Evolutionary conservation across 2,329 filamentous ascomycete species (phyloP).

Genomic region (Alternaria gansuensis): DNA sequence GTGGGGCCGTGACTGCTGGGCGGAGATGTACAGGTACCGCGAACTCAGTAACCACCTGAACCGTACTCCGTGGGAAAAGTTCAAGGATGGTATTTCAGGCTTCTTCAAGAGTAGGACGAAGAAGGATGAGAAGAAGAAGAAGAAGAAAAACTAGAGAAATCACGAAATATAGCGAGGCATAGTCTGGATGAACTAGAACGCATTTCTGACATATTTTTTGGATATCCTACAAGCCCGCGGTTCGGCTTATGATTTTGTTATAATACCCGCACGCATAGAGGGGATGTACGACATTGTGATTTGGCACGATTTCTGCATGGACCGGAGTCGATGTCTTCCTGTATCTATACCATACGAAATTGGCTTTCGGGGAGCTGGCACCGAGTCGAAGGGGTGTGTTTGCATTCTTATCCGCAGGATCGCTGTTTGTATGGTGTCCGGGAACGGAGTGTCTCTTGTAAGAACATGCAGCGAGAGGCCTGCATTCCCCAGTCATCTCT

Average conservation of each 20-base stretch:
- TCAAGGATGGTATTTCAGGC: slow-evolving; percentile 59
- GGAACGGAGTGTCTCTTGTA: background rate
- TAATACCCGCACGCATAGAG: slow-evolving; percentile 23
- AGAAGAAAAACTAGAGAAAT: slow-evolving; percentile 26
- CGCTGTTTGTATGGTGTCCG: slow-evolving; percentile 2
- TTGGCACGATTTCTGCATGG: slow-evolving; percentile 20
- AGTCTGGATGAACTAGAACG: slow-evolving; percentile 12
- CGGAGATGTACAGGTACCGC: slow-evolving; percentile 95
- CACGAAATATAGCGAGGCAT: slow-evolving; percentile 1
- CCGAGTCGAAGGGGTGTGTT: background rate
- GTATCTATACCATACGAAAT: slow-evolving; percentile 17
- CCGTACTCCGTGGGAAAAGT: slow-evolving; percentile 78
- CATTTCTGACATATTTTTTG: slow-evolving; percentile 20
- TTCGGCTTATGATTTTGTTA: slow-evolving; percentile 23
- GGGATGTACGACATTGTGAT: slow-evolving; percentile 15
- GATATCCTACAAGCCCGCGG: slow-evolving; percentile 18
- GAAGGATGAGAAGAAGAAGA: slow-evolving; percentile 32
- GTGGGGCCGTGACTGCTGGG: slow-evolving; percentile 97
- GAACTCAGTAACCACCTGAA: slow-evolving; percentile 91
- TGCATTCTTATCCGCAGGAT: slow-evolving; percentile 7
- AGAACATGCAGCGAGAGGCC: background rate
- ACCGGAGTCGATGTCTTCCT: slow-evolving; percentile 11
- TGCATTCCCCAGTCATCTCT: background rate
- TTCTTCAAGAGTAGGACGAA: slow-evolving; percentile 46
- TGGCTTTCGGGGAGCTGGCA: slow-evolving; percentile 10